phyloP scores from a whole-genome alignment of 345 rosid genomes.

The Draba incana region DNA sequence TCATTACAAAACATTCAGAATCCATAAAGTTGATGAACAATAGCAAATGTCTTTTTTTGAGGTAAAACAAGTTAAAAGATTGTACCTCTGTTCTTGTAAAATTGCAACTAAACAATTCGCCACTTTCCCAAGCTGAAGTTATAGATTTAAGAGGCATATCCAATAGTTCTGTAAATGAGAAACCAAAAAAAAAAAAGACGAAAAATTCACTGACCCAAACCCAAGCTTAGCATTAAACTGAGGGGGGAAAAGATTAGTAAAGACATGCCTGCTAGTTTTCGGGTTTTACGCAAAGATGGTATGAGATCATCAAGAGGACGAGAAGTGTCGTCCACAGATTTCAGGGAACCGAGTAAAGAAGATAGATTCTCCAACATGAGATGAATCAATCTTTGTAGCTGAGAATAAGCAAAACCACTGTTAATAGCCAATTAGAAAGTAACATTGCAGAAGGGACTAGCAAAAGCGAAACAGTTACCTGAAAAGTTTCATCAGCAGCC shows the following conservation, averaged over 20 bases:
- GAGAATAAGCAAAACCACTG: slow-evolving; percentile 36
- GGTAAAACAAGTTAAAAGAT: neutral
- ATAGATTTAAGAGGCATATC: slow-evolving; percentile 92
- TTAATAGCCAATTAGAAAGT: slow-evolving; percentile 10
- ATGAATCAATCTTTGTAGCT: slow-evolving; percentile 84
- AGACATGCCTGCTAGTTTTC: slow-evolving; percentile 81
- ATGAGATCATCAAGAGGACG: slow-evolving; percentile 58
- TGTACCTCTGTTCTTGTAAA: slow-evolving; percentile 80
- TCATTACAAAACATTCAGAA: slow-evolving; percentile 17
- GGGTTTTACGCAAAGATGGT: slow-evolving; percentile 77
- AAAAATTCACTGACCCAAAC: neutral
- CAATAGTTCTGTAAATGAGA: slow-evolving; percentile 58
- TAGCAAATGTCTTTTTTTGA: neutral
- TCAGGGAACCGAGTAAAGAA: slow-evolving; percentile 65
- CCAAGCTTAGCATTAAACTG: slow-evolving; percentile 21
- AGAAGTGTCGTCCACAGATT: slow-evolving; percentile 43
- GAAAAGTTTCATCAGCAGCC: slow-evolving; percentile 97
- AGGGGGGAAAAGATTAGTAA: neutral
- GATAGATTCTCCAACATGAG: slow-evolving; percentile 75
- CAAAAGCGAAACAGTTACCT: slow-evolving; percentile 49
- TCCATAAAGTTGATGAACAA: neutral
- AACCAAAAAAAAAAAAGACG: slow-evolving; percentile 8
- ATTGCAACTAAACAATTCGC: slow-evolving; percentile 69
- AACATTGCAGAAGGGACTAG: neutral
- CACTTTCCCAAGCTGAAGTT: slow-evolving; percentile 81